A percentile compares a stretch with the other conserved stretches of the same genome.
These are phyloP conservation scores for Berberis thunbergii DNA, from an alignment of 164 flowering plant genomes.

Conservation along the genomic window DNA sequence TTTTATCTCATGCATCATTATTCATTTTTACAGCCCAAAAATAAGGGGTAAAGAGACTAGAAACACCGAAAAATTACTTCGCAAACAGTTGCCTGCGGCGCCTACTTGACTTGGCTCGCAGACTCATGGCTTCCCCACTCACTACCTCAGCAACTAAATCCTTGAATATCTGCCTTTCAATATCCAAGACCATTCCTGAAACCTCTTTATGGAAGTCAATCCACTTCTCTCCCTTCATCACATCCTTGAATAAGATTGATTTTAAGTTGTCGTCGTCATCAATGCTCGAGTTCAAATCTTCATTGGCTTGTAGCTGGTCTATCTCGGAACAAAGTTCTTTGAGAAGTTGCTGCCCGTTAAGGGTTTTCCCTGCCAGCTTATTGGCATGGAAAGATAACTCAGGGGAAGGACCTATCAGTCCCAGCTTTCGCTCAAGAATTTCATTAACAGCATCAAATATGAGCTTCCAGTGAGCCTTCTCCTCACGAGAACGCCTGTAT, in stretches of 20 bases:
- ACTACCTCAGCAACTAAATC: conserved; percentile 74
- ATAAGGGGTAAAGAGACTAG: neutral
- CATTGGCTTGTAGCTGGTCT: conserved; percentile 38
- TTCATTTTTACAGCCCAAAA: neutral
- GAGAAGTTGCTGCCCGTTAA: conserved; percentile 39
- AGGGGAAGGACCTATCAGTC: neutral
- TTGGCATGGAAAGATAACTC: conserved; percentile 25
- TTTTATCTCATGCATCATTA: neutral
- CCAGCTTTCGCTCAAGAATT: conserved; percentile 36
- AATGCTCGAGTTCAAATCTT: conserved; percentile 13
- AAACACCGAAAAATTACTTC: conserved; percentile 11
- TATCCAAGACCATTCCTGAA: conserved; percentile 53
- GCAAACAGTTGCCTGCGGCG: conserved; percentile 44
- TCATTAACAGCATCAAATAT: conserved; percentile 78
- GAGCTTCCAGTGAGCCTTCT: conserved; percentile 50
- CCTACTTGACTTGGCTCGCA: conserved; percentile 22
- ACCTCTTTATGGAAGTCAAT: conserved; percentile 27
- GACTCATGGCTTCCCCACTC: conserved; percentile 24
- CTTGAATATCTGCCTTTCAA: conserved; percentile 73
- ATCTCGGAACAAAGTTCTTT: conserved; percentile 55
- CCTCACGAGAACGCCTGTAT: conserved; percentile 10
- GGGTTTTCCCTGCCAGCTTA: conserved; percentile 24
- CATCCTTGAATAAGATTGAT: conserved; percentile 40
- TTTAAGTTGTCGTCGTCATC: conserved; percentile 37
- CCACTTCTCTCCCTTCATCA: conserved; percentile 33